Conservation (phyloP, 306 rosid genomes). For the Cucurbita moschata region DNA sequence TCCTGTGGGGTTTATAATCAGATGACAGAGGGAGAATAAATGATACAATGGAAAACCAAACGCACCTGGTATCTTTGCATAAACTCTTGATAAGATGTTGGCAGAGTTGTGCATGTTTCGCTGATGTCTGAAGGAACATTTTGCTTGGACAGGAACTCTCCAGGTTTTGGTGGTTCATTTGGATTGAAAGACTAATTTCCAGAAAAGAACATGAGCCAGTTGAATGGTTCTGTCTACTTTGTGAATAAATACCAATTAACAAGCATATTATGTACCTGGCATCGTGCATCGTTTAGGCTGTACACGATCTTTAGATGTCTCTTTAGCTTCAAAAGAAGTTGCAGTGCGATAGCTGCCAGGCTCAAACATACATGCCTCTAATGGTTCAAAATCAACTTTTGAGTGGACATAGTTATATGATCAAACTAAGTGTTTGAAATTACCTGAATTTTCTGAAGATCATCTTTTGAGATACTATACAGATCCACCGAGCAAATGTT, state of each 20-base stretch:
- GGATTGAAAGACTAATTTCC: conserved; percentile 69
- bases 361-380: conserved; percentile 7
- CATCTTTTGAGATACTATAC: conserved; percentile 42
- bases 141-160: conserved; percentile 73
- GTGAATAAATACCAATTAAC: not conserved
- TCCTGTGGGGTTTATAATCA: conserved; percentile 31
- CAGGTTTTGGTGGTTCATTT: conserved; percentile 64
- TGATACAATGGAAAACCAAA: not conserved
- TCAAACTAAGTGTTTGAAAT: not conserved
- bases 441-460: conserved; percentile 71
- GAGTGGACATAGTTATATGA: not conserved
- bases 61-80: conserved; percentile 71
- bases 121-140: conserved; percentile 43
- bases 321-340: conserved; percentile 87
- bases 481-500: conserved; percentile 19
- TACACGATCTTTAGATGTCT: conserved; percentile 81
- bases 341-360: conserved; percentile 65
- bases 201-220: not conserved
- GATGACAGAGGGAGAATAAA: not conserved
- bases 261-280: conserved; percentile 64
- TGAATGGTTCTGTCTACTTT: not conserved
- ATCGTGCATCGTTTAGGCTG: conserved; percentile 67
- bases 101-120: conserved; percentile 54
- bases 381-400: not conserved
- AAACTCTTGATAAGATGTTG: conserved; percentile 61